Evolutionary conservation across 2,329 filamentous ascomycete species (phyloP).

Genomic region (Pestalotiopsis sp.): DNA sequence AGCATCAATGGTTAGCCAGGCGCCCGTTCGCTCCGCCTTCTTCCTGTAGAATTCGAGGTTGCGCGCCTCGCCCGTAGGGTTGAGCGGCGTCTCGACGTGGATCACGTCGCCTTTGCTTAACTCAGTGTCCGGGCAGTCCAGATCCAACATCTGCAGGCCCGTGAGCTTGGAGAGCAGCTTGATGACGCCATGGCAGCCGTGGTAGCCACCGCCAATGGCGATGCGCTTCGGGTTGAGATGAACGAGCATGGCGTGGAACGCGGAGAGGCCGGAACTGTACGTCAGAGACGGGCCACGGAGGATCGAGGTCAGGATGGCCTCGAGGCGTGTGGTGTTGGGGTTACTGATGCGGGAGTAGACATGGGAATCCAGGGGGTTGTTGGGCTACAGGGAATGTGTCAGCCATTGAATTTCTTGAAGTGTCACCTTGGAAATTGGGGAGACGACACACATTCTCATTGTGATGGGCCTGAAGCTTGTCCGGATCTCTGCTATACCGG

Average conservation of each 20-base stretch:
- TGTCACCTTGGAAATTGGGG: neutral
- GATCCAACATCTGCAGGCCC: constrained; percentile 70
- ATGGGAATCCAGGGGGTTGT: constrained; percentile 62
- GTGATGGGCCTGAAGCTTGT: constrained; percentile 55
- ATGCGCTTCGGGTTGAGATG: constrained; percentile 81
- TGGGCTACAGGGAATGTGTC: constrained; percentile 38
- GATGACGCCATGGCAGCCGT: constrained; percentile 90
- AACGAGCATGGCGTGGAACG: constrained; percentile 87
- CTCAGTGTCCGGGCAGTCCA: constrained; percentile 68
- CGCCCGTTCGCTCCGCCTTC: constrained; percentile 72
- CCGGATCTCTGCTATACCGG: constrained; percentile 74
- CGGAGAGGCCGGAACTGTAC: constrained; percentile 83
- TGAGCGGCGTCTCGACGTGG: constrained; percentile 91
- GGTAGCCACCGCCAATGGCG: constrained; percentile 84
- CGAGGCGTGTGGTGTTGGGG: constrained; percentile 83
- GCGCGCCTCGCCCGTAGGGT: constrained; percentile 83
- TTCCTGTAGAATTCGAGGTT: constrained; percentile 72
- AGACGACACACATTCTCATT: constrained; percentile 58
- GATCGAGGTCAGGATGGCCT: constrained; percentile 76
- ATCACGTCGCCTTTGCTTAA: constrained; percentile 81
- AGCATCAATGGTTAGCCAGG: constrained; percentile 80
- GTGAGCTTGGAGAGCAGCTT: constrained; percentile 73
- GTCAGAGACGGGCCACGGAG: constrained; percentile 71
- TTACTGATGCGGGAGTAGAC: constrained; percentile 82
- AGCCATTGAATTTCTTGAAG: neutral